Evolutionary conservation across 2,329 filamentous ascomycete genomes (phyloP), one percentile per base, ranked within the genome.

Genomic region (Talaromyces sp.): DNA sequence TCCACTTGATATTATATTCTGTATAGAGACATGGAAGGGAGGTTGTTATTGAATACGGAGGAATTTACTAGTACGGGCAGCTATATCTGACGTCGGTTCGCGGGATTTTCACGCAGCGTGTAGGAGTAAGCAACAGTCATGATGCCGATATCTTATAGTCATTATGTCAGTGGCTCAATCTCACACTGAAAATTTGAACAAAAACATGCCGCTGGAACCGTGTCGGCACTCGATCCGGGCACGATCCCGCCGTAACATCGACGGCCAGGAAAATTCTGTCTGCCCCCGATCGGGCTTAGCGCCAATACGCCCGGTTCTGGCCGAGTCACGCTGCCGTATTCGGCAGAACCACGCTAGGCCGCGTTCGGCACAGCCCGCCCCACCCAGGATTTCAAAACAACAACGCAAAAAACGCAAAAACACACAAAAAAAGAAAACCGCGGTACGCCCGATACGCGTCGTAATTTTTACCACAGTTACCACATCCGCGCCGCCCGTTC

Each of bases 221-320:
- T 9, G 42, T 47, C 42, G 42, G 42, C 42, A 47, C 42, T 47
- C 42, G 42, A 47, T 47, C 42, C 42, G 42, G 18, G 18, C 42
- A n/a, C 18, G 34, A 47, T 47, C n/a, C 42, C 42, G 42, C 42
- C 42, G 42, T 47, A 3, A 23, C 50, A 31, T 52, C 50, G 28
- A 30, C 10, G 12, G 12, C 2, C 47, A 30, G 8, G 10, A 52
- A 52, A 52, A 52, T n/a, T 52, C 23, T 52, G 23, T 9, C 10
- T 10, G 40, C 40, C 52, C 60, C 50, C 23, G 31, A 59, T 62
- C 16, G 18, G 16, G 60, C n/a, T 50, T 58, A 34, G 60, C 27
- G n/a, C 47, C 28, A 62, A 33, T 59, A 62, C 61, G 53, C 56
- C 57, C 61, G 56, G 61, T 62, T 47, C 51, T 62, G 53, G 56